Conservation (phyloP, 2,329 filamentous ascomycete species). For the Exophiala calicioides region DNA sequence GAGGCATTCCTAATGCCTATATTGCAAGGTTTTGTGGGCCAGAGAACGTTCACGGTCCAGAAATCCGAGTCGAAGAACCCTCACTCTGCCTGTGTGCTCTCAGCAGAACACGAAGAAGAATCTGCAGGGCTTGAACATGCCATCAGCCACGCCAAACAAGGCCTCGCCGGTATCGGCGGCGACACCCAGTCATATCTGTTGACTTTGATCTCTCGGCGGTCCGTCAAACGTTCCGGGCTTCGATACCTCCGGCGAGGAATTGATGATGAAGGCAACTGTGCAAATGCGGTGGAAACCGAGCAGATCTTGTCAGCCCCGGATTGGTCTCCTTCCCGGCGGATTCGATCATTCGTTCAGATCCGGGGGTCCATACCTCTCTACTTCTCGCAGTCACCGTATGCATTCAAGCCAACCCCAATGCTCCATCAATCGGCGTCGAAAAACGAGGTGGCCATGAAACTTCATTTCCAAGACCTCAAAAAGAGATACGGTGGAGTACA, state of each 20-base stretch:
- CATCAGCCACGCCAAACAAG: constrained; percentile 19
- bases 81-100: constrained; percentile 32
- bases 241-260: constrained; percentile 88
- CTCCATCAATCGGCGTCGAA: constrained; percentile 77
- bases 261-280: constrained; percentile 83
- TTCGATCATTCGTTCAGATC: constrained; percentile 83
- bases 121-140: constrained; percentile 17
- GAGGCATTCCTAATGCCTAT: constrained; percentile 74
- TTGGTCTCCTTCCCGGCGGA: constrained; percentile 63
- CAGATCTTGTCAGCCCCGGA: constrained; percentile 77
- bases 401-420: constrained; percentile 81
- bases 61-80: constrained; percentile 25
- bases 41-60: constrained; percentile 75
- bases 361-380: constrained; percentile 91
- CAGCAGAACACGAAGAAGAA: constrained; percentile 46
- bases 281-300: constrained; percentile 92
- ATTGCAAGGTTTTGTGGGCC: constrained; percentile 93
- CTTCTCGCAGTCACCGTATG: constrained; percentile 93
- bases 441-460: constrained; percentile 75
- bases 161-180: constrained; percentile 31
- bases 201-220: constrained; percentile 90
- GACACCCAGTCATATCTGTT: constrained; percentile 63
- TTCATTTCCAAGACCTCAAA: constrained; percentile 72
- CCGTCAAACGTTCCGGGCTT: constrained; percentile 79
- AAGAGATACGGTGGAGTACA: constrained; percentile 75